Evolutionary conservation across 2,329 filamentous ascomycete genomes (phyloP), one percentile per base, ranked within the genome.

Genomic region (Penicillium sp.): DNA sequence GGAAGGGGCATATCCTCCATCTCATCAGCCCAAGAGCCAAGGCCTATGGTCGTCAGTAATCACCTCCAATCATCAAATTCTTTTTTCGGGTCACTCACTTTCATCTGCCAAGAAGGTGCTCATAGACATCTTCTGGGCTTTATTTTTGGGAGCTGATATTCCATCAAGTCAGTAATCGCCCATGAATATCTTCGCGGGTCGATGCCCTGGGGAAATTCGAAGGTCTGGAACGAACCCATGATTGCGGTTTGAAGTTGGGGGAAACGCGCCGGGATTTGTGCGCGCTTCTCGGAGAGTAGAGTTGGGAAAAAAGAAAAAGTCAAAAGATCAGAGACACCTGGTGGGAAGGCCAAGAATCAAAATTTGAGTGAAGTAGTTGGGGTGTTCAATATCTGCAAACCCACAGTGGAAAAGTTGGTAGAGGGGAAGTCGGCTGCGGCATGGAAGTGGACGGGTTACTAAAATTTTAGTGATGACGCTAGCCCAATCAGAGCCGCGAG

Each of bases 11-110:
- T 81, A 71, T 96, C 92, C 78, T 99, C 94, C 80, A 99, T 96
- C 76, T 99, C 94, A 79, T 99, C 95, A 70, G 94, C 94, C 94
- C 94, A 99, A 67, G 94, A 97, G 73, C 93, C 92, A 72, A 88
- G 82, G 70, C 84, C 86, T 89, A 70, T 61, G 20, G 32, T 71
- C 59, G 73, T 73, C 62, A 68, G 60, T 62, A 61, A 59, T 57
- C 57, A 55, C 52, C 38, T 47, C 22, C 10, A 29, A 34, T 39
- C 46, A 51, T 46, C 22, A 34, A 43, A 18, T 52, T 58, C 24
- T 29, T 29, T 53, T 43, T 43, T 44, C 34, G 14, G 22, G 42
- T 50, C 51, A 82, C 90, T 78, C 84, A 97, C 93, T 88, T 78
- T 91, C 85, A 78, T 97, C 91, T 74, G 84, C 84, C 82, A 99